Percentiles rank a stretch among this genome's conserved stretches.
These are phyloP conservation scores for Dillenia turbinata DNA, from an alignment of 164 flowering plant genomes.

Conservation along the genomic window DNA sequence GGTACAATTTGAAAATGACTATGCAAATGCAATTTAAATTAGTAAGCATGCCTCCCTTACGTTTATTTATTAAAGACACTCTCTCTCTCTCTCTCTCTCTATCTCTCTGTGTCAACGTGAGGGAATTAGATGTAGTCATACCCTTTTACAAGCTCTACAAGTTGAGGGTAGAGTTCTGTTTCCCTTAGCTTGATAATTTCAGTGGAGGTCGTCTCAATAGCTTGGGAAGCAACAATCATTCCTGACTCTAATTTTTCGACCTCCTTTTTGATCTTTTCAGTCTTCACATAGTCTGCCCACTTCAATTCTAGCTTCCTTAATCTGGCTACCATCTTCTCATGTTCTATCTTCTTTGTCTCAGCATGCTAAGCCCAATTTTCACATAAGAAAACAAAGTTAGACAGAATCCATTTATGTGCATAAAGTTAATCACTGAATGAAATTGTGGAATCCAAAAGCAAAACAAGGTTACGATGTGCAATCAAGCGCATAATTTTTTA, in stretches of 20 bases:
- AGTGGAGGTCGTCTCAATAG: constrained; percentile 78
- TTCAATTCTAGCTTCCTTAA: constrained; percentile 77
- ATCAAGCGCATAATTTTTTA: too few species aligned
- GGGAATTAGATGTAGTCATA: constrained; percentile 24
- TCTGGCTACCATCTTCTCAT: too few species aligned
- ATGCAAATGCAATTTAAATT: too few species aligned
- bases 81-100: too few species aligned
- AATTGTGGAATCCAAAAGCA: too few species aligned
- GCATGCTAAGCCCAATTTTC: constrained; percentile 41
- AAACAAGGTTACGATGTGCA: too few species aligned
- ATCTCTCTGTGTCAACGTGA: too few species aligned
- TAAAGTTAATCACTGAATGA: too few species aligned
- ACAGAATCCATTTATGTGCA: too few species aligned
- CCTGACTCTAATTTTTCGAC: constrained; percentile 79
- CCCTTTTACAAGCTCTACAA: constrained; percentile 89
- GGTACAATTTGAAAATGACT: too few species aligned
- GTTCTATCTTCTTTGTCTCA: constrained; percentile 59
- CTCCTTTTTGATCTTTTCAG: constrained; percentile 81
- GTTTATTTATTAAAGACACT: background rate
- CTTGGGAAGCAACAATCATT: constrained; percentile 75
- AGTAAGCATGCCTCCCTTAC: background rate
- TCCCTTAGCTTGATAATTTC: constrained; percentile 90
- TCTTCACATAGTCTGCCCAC: constrained; percentile 77
- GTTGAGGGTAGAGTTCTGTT: constrained; percentile 81
- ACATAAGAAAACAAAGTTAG: too few species aligned